A percentile compares a stretch with the other conserved stretches of the same genome.
Conservation (phyloP, 345 rosid genomes). For the Acer saccharum region DNA sequence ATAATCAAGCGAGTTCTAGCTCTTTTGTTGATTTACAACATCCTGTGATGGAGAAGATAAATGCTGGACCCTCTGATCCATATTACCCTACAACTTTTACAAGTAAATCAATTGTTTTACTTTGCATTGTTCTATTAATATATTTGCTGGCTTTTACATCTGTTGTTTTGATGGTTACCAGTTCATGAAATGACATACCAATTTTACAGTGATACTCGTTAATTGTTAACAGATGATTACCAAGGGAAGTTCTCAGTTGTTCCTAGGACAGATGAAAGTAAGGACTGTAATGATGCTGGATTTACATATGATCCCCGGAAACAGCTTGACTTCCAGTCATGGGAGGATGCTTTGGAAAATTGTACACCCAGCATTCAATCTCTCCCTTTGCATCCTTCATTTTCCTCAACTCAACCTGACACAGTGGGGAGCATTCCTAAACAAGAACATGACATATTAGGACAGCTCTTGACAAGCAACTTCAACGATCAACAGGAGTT, state of each 20-base stretch:
- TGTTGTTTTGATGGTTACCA: slow-evolving; percentile 14
- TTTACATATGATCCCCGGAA: slow-evolving; percentile 49
- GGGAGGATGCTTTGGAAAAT: slow-evolving; percentile 65
- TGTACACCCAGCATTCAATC: slow-evolving; percentile 48
- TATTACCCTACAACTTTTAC: slow-evolving; percentile 45
- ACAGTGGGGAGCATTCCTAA: slow-evolving; percentile 29
- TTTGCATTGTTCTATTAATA: slow-evolving; percentile 3
- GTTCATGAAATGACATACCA: slow-evolving; percentile 12
- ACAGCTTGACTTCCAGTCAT: slow-evolving; percentile 53
- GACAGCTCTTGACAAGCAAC: slow-evolving; percentile 42
- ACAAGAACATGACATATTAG: slow-evolving; percentile 50
- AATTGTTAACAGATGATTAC: slow-evolving; percentile 49
- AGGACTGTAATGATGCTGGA: slow-evolving; percentile 37
- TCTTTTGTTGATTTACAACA: slow-evolving; percentile 51
- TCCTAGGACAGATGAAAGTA: slow-evolving; percentile 38
- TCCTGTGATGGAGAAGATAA: slow-evolving; percentile 40
- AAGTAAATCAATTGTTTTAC: slow-evolving; percentile 38
- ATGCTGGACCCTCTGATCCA: slow-evolving; percentile 45
- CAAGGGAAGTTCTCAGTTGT: slow-evolving; percentile 44
- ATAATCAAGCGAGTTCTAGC: slow-evolving; percentile 59
- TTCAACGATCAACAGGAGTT: slow-evolving; percentile 49
- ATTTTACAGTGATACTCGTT: slow-evolving; percentile 18
- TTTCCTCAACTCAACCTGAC: slow-evolving; percentile 34
- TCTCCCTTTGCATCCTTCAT: slow-evolving; percentile 34
- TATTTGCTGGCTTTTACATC: slow-evolving; percentile 2